Base-by-base conservation (phyloP, 352 stramenopile species). In the Globisporangium nunn region DNA sequence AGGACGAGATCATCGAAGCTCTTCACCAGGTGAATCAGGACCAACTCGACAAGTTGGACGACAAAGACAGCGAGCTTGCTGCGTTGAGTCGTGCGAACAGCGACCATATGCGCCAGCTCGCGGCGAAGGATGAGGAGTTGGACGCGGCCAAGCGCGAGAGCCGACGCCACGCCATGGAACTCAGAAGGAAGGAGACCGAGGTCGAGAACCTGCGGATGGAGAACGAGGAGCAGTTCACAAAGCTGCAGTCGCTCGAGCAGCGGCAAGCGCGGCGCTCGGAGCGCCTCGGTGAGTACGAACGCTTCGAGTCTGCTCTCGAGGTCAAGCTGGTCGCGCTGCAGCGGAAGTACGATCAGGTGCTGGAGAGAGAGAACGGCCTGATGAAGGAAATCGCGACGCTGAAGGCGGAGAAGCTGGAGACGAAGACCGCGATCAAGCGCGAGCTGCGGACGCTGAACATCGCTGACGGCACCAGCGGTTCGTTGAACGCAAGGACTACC, bases 391-490 rank as follows among this genome's bases (percentile, higher is more conserved):
- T 84, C 10, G 57, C 59, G 54, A 40, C 62, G 23, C 60, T 86
- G 5, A 63, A 76, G 55, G 69, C 72, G 2, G 64, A 78, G 4
- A 81, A 72, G 53, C 49, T 60, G 3, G 55, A 59, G 43, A 66
- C 75, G 53, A 56, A 75, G 15, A 52, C 58, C 23, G 66, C 64
- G 30, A 75, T 81, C 49, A 61, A 54, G 41, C 63, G 60, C n/a
- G 75, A 85, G 50, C 69, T 85, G 58, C 68, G 55, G 7, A 74
- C 68, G 48, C 47, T 81, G 17, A 68, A 82, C 18, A 58, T 82
- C 31, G 60, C 71, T 17, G 63, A 68, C 23, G 63, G 58, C 15
- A 37, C 43, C 6, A 58, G 61, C 54, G 47, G 51, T 11, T 53
- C 50, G 23, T 23, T 23, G 23, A 23, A 23, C 23, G 23, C 23